Base-by-base conservation (phyloP, 768 basidiomycete genomes). In the Pholiota molesta region DNA sequence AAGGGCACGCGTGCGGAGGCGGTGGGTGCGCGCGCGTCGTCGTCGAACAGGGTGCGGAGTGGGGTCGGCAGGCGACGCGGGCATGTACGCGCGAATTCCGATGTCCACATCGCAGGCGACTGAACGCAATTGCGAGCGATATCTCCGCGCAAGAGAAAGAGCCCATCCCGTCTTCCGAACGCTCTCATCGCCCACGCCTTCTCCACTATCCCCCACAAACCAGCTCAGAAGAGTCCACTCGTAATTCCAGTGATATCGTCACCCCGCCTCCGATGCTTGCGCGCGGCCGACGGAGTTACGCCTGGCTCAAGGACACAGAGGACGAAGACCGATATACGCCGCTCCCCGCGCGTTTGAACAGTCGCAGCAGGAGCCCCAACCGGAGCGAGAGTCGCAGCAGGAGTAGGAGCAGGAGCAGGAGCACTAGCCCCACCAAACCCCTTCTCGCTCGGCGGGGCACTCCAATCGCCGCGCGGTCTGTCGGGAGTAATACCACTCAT, bases 281-380 rank as follows among this genome's bases (percentile, higher is more conserved):
- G n/a, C 62, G 56, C n/a, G 61, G 53, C 21, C 61, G 59, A 6
- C 62, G 61, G 9, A 55, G 47, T n/a, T 63, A 55, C 31, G 51
- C 64, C 5, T 56, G 45, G 55, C 62, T 69, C 45, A 66, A 61
- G 23, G 31, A 57, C 26, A 31, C 57, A 2, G 55, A 55, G 2
- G 44, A 65, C 5, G 63, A 66, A 37, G 85, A 83, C 66, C 72
- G 65, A 39, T 82, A 80, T 67, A 83, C 82, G 0, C 68, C 73
- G 1, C 55, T 76, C 14, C 83, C 81, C 5, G 59, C 63, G 9
- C 74, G 78, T 7, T 66, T 65, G 31, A 69, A 65, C 28, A 67
- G 64, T 31, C 70, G 72, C 35, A 71, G 70, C 44, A 59, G 55
- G 55, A 69, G 63, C 52, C 66, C 66, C 40, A 72, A 67, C 47